Conservation (phyloP, 2,329 filamentous ascomycete species). For the Coniochaeta ligniaria region DNA sequence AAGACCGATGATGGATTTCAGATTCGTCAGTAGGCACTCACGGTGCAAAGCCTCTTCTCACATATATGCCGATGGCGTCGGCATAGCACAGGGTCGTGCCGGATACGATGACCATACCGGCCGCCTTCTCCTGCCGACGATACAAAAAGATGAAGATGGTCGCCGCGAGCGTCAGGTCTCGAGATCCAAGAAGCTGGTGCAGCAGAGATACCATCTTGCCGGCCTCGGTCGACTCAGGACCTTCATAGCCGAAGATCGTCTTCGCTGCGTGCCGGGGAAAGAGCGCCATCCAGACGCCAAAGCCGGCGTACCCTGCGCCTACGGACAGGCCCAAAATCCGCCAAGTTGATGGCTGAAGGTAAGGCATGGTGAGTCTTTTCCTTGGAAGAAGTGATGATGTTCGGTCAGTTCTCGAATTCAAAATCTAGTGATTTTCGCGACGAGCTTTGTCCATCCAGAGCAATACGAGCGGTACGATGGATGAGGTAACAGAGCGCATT, state of each 20-base stretch:
- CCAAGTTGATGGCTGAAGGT: slow-evolving; percentile 17
- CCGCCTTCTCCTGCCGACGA: slow-evolving; percentile 7
- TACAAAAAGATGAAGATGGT: slow-evolving; percentile 9
- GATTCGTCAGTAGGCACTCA: slow-evolving; percentile 7
- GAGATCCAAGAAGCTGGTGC: slow-evolving; percentile 10
- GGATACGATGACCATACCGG: slow-evolving; percentile 11
- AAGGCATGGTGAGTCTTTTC: slow-evolving; percentile 1
- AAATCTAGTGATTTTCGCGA: too few relatives aligned
- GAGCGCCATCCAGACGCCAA: slow-evolving; percentile 1
- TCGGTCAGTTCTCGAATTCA: neutral
- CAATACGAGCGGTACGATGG: too few relatives aligned
- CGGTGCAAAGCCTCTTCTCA: slow-evolving; percentile 2
- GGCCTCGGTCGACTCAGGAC: neutral
- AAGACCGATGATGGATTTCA: slow-evolving; percentile 8
- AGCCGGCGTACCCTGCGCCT: slow-evolving; percentile 5
- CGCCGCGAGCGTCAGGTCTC: slow-evolving; percentile 11
- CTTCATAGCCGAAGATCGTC: slow-evolving; percentile 1
- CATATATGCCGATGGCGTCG: slow-evolving; percentile 7
- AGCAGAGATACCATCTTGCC: slow-evolving; percentile 6
- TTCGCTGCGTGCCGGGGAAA: neutral
- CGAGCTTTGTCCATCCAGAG: too few relatives aligned
- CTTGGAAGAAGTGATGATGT: neutral
- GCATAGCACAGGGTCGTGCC: slow-evolving; percentile 10
- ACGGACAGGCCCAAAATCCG: slow-evolving; percentile 6
- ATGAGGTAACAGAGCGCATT: too few relatives aligned